Conservation (phyloP, 23 red algal species). For the Cyanidium caldarium region DNA sequence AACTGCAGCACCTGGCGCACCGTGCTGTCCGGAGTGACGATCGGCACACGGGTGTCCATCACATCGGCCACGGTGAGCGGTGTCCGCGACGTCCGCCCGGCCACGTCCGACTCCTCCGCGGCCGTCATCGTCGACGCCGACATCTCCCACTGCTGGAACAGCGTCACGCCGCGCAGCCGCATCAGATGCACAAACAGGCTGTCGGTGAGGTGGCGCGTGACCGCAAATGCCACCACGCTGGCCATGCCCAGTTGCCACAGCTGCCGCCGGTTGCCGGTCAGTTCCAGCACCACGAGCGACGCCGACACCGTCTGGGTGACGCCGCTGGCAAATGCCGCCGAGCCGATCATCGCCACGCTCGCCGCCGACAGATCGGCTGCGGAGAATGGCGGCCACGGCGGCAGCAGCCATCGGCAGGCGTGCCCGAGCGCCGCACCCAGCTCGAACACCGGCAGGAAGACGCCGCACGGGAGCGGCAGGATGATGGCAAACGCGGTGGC, state of each 20-base stretch:
- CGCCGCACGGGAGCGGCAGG: constrained; percentile 44
- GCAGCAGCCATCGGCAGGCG: constrained; percentile 25
- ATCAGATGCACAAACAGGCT: constrained; percentile 53
- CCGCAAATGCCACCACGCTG: constrained; percentile 36
- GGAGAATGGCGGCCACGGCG: too few species aligned
- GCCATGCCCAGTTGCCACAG: constrained; percentile 41
- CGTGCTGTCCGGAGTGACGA: constrained; percentile 31
- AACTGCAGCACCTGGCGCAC: constrained; percentile 21
- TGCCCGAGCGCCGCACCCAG: constrained; percentile 36
- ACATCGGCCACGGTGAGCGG: constrained; percentile 26
- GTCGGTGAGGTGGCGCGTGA: constrained; percentile 28
- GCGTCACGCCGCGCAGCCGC: constrained; percentile 21
- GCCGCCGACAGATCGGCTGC: too few species aligned
- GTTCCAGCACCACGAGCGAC: constrained; percentile 57
- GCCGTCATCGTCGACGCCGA: constrained; percentile 36
- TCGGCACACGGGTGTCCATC: constrained; percentile 33
- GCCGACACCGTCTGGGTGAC: constrained; percentile 20
- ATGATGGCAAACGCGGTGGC: constrained; percentile 30
- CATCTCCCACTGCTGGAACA: too few species aligned
- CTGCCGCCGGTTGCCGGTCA: constrained; percentile 48
- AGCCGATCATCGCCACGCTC: constrained; percentile 43
- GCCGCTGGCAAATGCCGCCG: constrained; percentile 43
- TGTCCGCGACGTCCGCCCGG: constrained; percentile 14
- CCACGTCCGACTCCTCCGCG: constrained; percentile 18
- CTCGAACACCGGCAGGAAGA: constrained; percentile 52